Evolutionary conservation across 192 early-diverging fungal genomes (phyloP).

Genomic region (Dissophora ornata): DNA sequence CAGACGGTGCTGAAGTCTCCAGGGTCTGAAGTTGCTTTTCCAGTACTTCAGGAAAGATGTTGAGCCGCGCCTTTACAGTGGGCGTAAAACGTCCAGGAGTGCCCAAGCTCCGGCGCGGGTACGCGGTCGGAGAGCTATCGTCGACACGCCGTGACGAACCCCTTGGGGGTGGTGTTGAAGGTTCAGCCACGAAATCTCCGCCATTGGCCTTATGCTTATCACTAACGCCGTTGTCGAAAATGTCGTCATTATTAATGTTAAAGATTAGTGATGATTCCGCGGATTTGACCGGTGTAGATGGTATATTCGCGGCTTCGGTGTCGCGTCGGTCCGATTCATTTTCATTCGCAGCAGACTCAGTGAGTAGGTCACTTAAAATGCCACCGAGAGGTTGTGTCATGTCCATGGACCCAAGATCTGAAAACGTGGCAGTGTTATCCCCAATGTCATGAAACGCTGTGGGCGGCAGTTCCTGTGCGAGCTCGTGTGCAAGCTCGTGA

Average conservation of each 20-base stretch:
- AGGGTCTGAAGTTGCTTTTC: slow-evolving; percentile 35
- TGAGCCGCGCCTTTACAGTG: slow-evolving; percentile 18
- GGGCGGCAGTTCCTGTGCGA: slow-evolving; percentile 37
- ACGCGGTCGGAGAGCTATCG: neutral
- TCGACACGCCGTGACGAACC: neutral
- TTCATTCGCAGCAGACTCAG: neutral
- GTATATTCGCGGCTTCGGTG: neutral
- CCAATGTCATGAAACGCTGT: slow-evolving; percentile 19
- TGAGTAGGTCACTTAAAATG: slow-evolving; percentile 2
- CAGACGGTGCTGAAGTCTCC: slow-evolving; percentile 12
- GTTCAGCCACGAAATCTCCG: neutral
- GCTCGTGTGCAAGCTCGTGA: slow-evolving; percentile 23
- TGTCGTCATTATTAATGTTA: slow-evolving; percentile 5
- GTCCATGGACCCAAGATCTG: slow-evolving; percentile 37
- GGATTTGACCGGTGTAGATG: neutral
- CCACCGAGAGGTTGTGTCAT: slow-evolving; percentile 37
- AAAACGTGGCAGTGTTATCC: slow-evolving; percentile 33
- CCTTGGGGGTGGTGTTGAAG: slow-evolving; percentile 22
- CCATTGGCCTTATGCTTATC: neutral
- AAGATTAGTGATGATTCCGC: neutral
- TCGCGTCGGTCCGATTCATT: neutral
- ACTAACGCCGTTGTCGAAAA: neutral
- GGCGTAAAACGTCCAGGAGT: slow-evolving; percentile 30
- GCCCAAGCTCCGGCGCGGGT: slow-evolving; percentile 12
- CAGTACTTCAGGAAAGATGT: slow-evolving; percentile 43